Evolutionary conservation across 176 grass and related monocot genomes (phyloP).

Genomic region (Oryza meyeriana): DNA sequence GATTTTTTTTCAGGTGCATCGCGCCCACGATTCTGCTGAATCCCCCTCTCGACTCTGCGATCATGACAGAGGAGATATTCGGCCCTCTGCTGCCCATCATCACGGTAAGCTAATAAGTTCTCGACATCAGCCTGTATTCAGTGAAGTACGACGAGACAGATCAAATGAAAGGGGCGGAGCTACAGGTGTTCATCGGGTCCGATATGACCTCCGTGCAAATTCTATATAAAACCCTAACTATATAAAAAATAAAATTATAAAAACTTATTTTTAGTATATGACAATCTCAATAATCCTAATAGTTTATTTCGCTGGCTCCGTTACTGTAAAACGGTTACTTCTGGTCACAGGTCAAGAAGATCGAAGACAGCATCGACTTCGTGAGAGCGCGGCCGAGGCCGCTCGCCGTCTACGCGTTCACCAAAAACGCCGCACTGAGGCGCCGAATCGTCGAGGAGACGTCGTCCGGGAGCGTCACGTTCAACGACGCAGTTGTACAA

Average conservation of each 20-base stretch:
- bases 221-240: no score
- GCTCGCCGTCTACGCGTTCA: slow-evolving; percentile 85
- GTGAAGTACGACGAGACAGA: not conserved
- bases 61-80: slow-evolving; percentile 98
- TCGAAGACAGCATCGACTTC: slow-evolving; percentile 82
- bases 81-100: slow-evolving; percentile 91
- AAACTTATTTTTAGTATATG: no score
- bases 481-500: slow-evolving; percentile 82
- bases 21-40: slow-evolving; percentile 88
- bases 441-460: slow-evolving; percentile 64
- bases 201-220: no score
- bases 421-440: slow-evolving; percentile 41
- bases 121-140: not conserved
- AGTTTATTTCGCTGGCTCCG: no score
- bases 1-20: slow-evolving; percentile 49
- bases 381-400: slow-evolving; percentile 66
- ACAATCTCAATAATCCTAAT: no score
- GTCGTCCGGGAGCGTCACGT: slow-evolving; percentile 70
- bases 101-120: slow-evolving; percentile 43
- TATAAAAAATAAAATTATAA: no score
- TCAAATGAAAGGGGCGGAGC: no score
- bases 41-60: slow-evolving; percentile 77
- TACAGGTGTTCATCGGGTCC: no score
- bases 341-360: slow-evolving; percentile 64
- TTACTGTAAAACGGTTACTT: not conserved